Percentiles rank a stretch among this genome's conserved stretches.
These are phyloP conservation scores for Suillus alpinus DNA, from an alignment of 768 basidiomycete species.

Conservation along the genomic window DNA sequence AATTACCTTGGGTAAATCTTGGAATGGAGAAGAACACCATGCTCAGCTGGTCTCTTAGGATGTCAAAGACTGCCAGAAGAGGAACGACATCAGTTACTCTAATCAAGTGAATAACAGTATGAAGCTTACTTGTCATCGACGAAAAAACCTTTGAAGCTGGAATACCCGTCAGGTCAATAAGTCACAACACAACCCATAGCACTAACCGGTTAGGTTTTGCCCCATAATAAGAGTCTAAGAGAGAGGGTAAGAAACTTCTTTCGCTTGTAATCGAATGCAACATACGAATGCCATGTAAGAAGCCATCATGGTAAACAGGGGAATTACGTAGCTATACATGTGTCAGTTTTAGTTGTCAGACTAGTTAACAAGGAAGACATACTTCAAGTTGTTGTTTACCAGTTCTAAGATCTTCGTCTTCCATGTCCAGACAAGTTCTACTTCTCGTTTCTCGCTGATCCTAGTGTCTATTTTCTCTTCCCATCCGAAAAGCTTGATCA, in stretches of 20 bases:
- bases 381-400: slow-evolving; percentile 31
- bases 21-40: slow-evolving; percentile 32
- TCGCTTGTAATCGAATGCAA: not conserved
- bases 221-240: slow-evolving; percentile 16
- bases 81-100: not conserved
- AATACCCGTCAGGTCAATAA: slow-evolving; percentile 7
- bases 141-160: slow-evolving; percentile 38
- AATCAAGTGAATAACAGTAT: not conserved
- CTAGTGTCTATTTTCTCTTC: slow-evolving; percentile 52
- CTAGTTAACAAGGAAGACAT: not conserved
- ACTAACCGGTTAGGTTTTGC: slow-evolving; percentile 11
- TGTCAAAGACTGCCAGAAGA: slow-evolving; percentile 49
- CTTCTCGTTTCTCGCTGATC: slow-evolving; percentile 55
- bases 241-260: not conserved
- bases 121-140: slow-evolving; percentile 29
- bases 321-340: slow-evolving; percentile 49
- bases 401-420: slow-evolving; percentile 51
- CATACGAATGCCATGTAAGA: slow-evolving; percentile 61
- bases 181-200: not conserved
- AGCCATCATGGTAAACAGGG: slow-evolving; percentile 62
- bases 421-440: slow-evolving; percentile 56
- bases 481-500: slow-evolving; percentile 74
- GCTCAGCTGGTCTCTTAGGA: slow-evolving; percentile 51
- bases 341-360: not conserved
- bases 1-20: slow-evolving; percentile 20